phyloP scores from a whole-genome alignment of 805 yeast species.

The Candida lessepsii region DNA sequence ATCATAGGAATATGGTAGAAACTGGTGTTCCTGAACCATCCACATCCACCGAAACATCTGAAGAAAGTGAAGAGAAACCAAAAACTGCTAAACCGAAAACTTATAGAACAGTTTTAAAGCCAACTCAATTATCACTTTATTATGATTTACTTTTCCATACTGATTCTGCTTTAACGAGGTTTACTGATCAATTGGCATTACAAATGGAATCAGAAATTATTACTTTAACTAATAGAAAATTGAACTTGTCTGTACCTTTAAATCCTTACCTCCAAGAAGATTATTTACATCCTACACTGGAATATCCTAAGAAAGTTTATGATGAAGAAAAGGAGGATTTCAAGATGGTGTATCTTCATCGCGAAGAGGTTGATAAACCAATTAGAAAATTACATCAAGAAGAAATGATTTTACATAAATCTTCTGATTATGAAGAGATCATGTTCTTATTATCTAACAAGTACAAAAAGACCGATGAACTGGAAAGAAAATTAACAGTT shows the following conservation, averaged over 20 bases:
- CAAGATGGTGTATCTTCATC: constrained; percentile 28
- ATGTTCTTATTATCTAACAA: constrained; percentile 56
- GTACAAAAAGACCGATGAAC: constrained; percentile 38
- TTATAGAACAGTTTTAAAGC: constrained; percentile 73
- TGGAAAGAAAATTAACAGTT: constrained; percentile 39
- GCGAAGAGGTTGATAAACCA: constrained; percentile 30
- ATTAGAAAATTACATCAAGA: constrained; percentile 42
- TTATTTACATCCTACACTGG: constrained; percentile 47
- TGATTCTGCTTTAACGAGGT: constrained; percentile 68
- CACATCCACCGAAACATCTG: not conserved
- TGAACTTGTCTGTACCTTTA: constrained; percentile 70
- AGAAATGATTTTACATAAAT: constrained; percentile 56
- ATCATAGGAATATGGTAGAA: constrained; percentile 60
- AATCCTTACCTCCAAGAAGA: constrained; percentile 60
- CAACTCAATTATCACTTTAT: constrained; percentile 77
- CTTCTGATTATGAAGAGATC: constrained; percentile 81
- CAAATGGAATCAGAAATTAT: constrained; percentile 88
- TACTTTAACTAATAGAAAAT: constrained; percentile 71
- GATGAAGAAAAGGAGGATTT: constrained; percentile 34
- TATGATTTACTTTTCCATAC: constrained; percentile 84
- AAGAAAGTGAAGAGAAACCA: not conserved
- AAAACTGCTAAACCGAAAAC: constrained; percentile 56
- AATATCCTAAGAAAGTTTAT: constrained; percentile 47
- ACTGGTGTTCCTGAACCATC: not conserved
- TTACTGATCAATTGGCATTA: constrained; percentile 75